Evolutionary conservation across 108 stramenopile genomes (phyloP), one percentile per base, ranked within the genome.

Genomic region (Cyclostephanos invisitatus): DNA sequence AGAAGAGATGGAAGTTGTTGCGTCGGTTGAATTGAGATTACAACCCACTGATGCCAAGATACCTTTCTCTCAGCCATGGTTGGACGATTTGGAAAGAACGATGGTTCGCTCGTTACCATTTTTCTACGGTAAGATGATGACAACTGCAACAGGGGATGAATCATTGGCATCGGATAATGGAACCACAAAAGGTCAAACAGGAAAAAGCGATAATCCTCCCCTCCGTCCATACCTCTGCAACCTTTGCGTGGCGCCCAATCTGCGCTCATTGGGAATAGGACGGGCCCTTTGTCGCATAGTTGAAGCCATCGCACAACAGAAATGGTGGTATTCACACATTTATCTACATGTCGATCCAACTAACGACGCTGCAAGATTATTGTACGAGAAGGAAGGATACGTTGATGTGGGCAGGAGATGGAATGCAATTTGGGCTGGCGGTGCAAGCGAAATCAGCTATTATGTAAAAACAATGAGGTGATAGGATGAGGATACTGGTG

Each of bases 21-120:
- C 87, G 29, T 85, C 93, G 1, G 81, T 94, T 42, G 91, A 94
- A 71, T 75, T 94, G 37, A 64, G 89, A 59, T 67, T 94, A 35
- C 87, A 91, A 74, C 90, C 87, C 44, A 87, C 88, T 40, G 92
- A 94, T 80, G 90, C 90, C 9, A 94, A 94, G 63, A 94, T 94
- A 28, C 92, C 92, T 2, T 94, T 94, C 55, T 85, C 81, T 54
- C 80, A 91, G 56, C 93, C 89, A 48, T 94, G 90, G 90, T 62
- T 90, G 32, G 91, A 94, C 56, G 67, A 64, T 27, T 62, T 87
- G 5, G 93, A 94, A 72, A 77, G 90, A 67, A 54, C 66, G 49
- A 29, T 89, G 32, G 89, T 85, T 37, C 46, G 77, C 11, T 54
- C 74, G 29, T 58, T 88, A 38, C 81, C 83, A 50, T 70, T 89